Base-by-base conservation (phyloP, 768 basidiomycete species). In the Cystofilobasidium macerans region DNA sequence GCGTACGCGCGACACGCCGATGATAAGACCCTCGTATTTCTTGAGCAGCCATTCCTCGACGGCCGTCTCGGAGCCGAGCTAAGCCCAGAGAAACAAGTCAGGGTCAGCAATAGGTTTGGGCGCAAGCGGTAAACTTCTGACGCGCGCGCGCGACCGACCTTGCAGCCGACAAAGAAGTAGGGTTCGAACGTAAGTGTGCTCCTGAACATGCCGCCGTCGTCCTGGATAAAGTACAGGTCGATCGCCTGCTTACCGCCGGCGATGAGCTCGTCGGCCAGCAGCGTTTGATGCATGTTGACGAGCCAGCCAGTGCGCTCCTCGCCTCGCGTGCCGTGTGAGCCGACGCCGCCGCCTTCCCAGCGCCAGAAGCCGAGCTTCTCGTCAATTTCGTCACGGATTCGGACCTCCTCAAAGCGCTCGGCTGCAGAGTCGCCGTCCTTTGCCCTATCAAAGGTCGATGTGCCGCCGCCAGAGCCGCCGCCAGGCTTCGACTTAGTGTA, bases 211-310 rank as follows among this genome's bases (percentile, higher is more conserved):
- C 83, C 84, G 7, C 95, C 95, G 67, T 98, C 92, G 72, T 97
- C 93, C 78, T 97, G 86, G 69, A 99, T 90, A 73, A 99, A 98
- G 75, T 94, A 98, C 71, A 84, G 94, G 71, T 99, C 92, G 16
- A 99, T 93, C 9, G 87, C 95, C 2, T 90, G 86, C 71, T 83
- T 85, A 24, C 93, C 95, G 12, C 83, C 83, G 7, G 88, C 83
- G 80, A 85, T 86, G 48, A 88, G 86, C 8, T 90, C 78, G 72
- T 93, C 91, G 75, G 89, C 88, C 20, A 95, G 77, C 12, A 94
- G 77, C 0, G 91, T 95, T 86, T 95, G 89, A 75, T 94, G 93
- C 94, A 99, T 98, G 74, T 98, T 98, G 69, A 99, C 85, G 73
- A 99, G 78, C 95, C 95, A 98, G 2, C 93, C 95, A 62, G 88